Base-by-base conservation (phyloP, 1,139 yeast species). In the Zygotorulaspora mrakii region DNA sequence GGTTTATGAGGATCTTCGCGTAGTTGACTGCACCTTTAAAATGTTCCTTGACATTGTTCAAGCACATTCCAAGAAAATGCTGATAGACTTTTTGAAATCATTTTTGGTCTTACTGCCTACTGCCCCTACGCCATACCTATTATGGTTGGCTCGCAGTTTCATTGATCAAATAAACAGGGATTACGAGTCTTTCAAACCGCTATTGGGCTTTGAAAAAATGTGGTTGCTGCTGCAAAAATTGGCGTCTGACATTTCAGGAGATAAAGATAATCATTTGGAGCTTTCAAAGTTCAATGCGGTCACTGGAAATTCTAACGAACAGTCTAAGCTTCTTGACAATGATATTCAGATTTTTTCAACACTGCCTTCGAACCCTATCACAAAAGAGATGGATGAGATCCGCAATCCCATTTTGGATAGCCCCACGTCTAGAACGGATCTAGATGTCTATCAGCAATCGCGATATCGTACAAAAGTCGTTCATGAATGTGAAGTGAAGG, bases 41-140 rank as follows among this genome's bases (percentile, higher is more conserved):
- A 28, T 7, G 8, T 24, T 42, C 8, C 17, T 42, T 2, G 20
- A 17, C 11, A 23, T 27, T 48, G 28, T 25, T n/a, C 8, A 11
- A 12, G 31, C 6, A 9, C 22, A 20, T 20, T 20, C 22, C 6
- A 20, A 20, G 22, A 20, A 6, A 6, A 20, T 20, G 22, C 22
- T 20, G 6, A 6, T 20, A 20, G 22, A 20, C 9, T 6, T 20
- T 20, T 20, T 20, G 22, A 20, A 20, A 9, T 20, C 22, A 20
- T 20, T 20, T 20, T 6, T 20, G 8, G 6, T 9, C 6, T 20
- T 9, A 20, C 6, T 20, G 22, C 22, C 22, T 9, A 6, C 22
- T 20, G 22, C 6, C 8, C 6, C 6, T 9, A 6, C 9, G 6
- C 6, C 6, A 6, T 9, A 20, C 22, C 22, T 9, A 9, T 20